Percentiles rank a stretch among this genome's conserved stretches.
phyloP scores from a whole-genome alignment of 1,284 basidiomycete species.

The Chiua sp. region DNA sequence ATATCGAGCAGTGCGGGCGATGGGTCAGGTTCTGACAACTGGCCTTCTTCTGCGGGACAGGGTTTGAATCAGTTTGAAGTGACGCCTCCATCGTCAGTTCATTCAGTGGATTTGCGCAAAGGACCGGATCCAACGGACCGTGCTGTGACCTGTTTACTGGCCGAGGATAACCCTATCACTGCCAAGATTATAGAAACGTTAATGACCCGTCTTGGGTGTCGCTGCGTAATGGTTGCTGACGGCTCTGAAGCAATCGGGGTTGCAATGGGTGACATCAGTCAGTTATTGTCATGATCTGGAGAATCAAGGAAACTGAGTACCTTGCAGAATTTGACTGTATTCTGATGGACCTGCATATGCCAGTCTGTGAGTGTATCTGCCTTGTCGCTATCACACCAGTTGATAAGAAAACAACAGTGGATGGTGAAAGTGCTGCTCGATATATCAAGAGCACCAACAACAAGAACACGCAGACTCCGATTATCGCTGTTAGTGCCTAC shows the following conservation, averaged over 20 bases:
- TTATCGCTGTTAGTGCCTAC: constrained; percentile 91
- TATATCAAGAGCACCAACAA: constrained; percentile 97
- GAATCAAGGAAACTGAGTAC: constrained; percentile 19
- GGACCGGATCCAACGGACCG: constrained; percentile 76
- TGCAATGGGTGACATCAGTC: constrained; percentile 95
- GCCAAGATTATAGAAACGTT: constrained; percentile 96
- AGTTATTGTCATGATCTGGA: constrained; percentile 41
- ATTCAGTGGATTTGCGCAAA: constrained; percentile 76
- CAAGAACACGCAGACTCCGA: constrained; percentile 88
- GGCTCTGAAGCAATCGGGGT: constrained; percentile 97
- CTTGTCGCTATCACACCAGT: not conserved
- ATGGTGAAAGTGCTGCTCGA: constrained; percentile 90
- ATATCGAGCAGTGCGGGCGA: constrained; percentile 76
- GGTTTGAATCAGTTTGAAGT: constrained; percentile 56
- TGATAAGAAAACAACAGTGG: constrained; percentile 55
- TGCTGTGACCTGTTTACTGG: constrained; percentile 89
- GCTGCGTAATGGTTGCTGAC: constrained; percentile 93
- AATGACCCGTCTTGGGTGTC: constrained; percentile 90
- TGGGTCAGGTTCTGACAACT: constrained; percentile 76
- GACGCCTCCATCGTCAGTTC: constrained; percentile 79
- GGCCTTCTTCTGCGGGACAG: constrained; percentile 64
- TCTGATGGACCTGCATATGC: constrained; percentile 91
- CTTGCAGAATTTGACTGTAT: constrained; percentile 84
- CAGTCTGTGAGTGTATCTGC: constrained; percentile 67
- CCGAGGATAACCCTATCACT: constrained; percentile 97